Conservation (phyloP, 164 flowering plant species). For the Tetrastigma voinierianum region DNA sequence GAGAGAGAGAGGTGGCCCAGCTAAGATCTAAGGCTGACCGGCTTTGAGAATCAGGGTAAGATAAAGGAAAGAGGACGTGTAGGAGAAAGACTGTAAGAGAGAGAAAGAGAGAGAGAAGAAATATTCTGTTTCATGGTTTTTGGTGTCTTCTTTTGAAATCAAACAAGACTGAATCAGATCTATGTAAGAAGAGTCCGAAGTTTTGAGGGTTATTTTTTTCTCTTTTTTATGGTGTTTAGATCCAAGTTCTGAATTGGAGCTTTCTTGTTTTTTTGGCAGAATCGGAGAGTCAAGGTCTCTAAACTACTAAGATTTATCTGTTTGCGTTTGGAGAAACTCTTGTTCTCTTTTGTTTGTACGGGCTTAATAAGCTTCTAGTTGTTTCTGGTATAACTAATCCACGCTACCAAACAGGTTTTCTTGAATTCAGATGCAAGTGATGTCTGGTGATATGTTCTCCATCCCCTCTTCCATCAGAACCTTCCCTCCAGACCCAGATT, state of each 20-base stretch:
- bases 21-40: slow-evolving; percentile 33
- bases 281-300: slow-evolving; percentile 17
- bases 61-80: slow-evolving; percentile 8
- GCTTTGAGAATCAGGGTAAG: slow-evolving; percentile 25
- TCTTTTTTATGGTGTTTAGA: slow-evolving; percentile 11
- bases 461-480: slow-evolving; percentile 28
- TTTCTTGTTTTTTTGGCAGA: slow-evolving; percentile 26
- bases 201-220: slow-evolving; percentile 13
- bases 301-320: slow-evolving; percentile 26
- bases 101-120: slow-evolving; percentile 21
- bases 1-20: slow-evolving; percentile 22
- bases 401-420: neutral
- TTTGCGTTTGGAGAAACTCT: slow-evolving; percentile 26
- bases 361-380: slow-evolving; percentile 14
- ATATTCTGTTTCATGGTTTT: slow-evolving; percentile 39
- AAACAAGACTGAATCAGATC: slow-evolving; percentile 23
- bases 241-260: slow-evolving; percentile 20
- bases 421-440: slow-evolving; percentile 24
- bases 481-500: slow-evolving; percentile 23
- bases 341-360: slow-evolving; percentile 20
- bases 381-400: neutral
- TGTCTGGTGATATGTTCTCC: slow-evolving; percentile 47
- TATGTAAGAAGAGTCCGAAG: slow-evolving; percentile 30
- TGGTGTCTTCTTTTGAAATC: slow-evolving; percentile 39
- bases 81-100: neutral